Conservation (phyloP, 805 yeast genomes). For the Saturnispora besseyi region DNA sequence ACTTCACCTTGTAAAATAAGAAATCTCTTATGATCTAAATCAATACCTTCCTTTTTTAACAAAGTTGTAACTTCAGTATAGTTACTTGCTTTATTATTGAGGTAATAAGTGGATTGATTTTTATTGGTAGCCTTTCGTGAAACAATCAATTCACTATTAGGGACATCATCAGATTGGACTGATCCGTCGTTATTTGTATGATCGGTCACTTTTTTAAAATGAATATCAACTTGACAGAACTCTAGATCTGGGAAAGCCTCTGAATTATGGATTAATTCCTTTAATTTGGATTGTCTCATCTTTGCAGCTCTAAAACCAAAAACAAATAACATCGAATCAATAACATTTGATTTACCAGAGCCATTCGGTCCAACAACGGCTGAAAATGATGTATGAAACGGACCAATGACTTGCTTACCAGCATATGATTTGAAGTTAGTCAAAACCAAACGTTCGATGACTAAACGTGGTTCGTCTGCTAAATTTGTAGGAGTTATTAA, state of each 20-base stretch:
- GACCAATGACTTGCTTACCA: slow-evolving; percentile 87
- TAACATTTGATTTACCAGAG: slow-evolving; percentile 93
- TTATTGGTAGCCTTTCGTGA: slow-evolving; percentile 73
- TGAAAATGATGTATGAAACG: slow-evolving; percentile 86
- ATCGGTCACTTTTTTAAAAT: slow-evolving; percentile 72
- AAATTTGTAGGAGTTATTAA: neutral
- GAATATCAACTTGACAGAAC: slow-evolving; percentile 85
- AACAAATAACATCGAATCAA: slow-evolving; percentile 95
- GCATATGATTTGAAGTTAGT: slow-evolving; percentile 93
- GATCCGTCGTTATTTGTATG: slow-evolving; percentile 13
- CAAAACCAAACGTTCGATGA: slow-evolving; percentile 63
- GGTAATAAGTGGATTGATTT: slow-evolving; percentile 68
- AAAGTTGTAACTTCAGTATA: slow-evolving; percentile 73
- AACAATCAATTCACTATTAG: slow-evolving; percentile 55
- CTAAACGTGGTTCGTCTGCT: slow-evolving; percentile 42
- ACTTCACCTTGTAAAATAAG: slow-evolving; percentile 96
- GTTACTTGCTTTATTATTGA: slow-evolving; percentile 59
- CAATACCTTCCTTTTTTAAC: slow-evolving; percentile 77
- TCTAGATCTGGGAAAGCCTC: slow-evolving; percentile 55
- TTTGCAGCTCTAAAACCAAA: slow-evolving; percentile 95
- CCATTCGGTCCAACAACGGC: slow-evolving; percentile 99
- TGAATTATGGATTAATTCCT: slow-evolving; percentile 89
- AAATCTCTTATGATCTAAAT: slow-evolving; percentile 89
- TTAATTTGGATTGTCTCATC: slow-evolving; percentile 92
- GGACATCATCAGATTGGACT: slow-evolving; percentile 20